Evolutionary conservation across 2,329 filamentous ascomycete genomes (phyloP), one percentile per base, ranked within the genome.

Genomic region (Diaporthe ilicicola): DNA sequence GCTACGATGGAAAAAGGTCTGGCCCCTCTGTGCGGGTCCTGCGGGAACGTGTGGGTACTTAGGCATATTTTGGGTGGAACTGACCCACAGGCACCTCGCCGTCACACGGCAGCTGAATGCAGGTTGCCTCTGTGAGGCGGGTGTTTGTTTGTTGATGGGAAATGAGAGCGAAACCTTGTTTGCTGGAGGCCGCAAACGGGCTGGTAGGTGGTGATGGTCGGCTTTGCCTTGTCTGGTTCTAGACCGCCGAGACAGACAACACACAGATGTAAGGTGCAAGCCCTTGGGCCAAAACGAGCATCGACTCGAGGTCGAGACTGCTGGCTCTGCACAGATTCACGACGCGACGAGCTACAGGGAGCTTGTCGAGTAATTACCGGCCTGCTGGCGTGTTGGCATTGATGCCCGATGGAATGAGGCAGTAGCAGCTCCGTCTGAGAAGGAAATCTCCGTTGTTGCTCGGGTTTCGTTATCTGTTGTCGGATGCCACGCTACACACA

Each of bases 81-180:
- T 61, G 67, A 61, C 67, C 62, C 53, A 69, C 67, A 61, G 29
- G 44, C 42, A 61, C 34, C 22, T 37, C n/a, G 34, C 19, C 19
- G 19, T 65, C 37, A 22, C 50, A 66, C 51, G 44, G 65, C 42
- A 67, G 59, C 59, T 64, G 59, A 64, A 64, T 64, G 59, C 59
- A 64, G 59, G 59, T 17, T 27, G 29, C 42, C 59, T 48, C 56
- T 62, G 56, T 51, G 51, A n/a, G 59, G 59, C 29, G 59, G 59
- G 44, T 50, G 59, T 50, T 64, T 64, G 59, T 64, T 64, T 64
- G 44, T 50, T 50, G 44, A 50, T 37, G 44, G 59, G 59, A 50
- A 24, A 50, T 27, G 59, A 50, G 44, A 37, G 46, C 59, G n/a
- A 64, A 64, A 64, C 59, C 59, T 64, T 64, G 50, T 64, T 64